These are phyloP conservation scores for Colletotrichum theobromicola DNA, from an alignment of 2,329 filamentous ascomycete species.

Conservation along the genomic window DNA sequence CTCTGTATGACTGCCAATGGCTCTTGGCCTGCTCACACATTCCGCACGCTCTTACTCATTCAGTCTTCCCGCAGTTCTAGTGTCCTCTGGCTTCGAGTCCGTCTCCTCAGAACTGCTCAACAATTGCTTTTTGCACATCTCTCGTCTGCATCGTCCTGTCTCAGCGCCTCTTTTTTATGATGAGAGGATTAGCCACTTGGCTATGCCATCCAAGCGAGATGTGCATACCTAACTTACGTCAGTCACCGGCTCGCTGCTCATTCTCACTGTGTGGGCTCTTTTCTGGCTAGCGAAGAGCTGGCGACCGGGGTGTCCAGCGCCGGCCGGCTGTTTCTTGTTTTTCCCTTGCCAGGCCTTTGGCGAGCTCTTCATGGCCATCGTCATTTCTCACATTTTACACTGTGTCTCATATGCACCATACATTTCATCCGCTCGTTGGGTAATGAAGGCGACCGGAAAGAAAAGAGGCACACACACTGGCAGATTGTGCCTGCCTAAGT, in stretches of 20 bases:
- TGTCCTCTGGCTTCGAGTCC: background rate
- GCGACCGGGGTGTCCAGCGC: conserved; percentile 3
- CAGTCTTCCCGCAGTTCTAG: conserved; percentile 18
- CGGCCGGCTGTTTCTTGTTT: background rate
- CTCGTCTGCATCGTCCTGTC: conserved; percentile 20
- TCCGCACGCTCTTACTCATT: conserved; percentile 4
- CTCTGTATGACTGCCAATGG: background rate
- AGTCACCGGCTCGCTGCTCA: background rate
- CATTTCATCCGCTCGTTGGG: background rate
- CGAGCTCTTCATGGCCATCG: background rate
- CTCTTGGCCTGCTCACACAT: conserved; percentile 3
- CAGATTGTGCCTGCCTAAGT: background rate
- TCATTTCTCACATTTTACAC: conserved; percentile 9
- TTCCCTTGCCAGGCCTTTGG: background rate
- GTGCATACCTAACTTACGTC: conserved; percentile 17
- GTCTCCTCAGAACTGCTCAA: conserved; percentile 5
- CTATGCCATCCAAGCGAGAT: conserved; percentile 4
- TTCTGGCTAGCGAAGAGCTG: background rate
- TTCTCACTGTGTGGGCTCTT: background rate
- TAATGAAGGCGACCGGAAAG: background rate
- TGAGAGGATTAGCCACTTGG: conserved; percentile 4
- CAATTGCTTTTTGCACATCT: conserved; percentile 21
- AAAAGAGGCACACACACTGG: background rate
- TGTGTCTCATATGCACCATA: conserved; percentile 10
- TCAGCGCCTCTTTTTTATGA: conserved; percentile 15